Evolutionary conservation across 148 eudicot species (phyloP), one percentile per base, ranked within the genome.

Genomic region (Rhododendron ovatum): DNA sequence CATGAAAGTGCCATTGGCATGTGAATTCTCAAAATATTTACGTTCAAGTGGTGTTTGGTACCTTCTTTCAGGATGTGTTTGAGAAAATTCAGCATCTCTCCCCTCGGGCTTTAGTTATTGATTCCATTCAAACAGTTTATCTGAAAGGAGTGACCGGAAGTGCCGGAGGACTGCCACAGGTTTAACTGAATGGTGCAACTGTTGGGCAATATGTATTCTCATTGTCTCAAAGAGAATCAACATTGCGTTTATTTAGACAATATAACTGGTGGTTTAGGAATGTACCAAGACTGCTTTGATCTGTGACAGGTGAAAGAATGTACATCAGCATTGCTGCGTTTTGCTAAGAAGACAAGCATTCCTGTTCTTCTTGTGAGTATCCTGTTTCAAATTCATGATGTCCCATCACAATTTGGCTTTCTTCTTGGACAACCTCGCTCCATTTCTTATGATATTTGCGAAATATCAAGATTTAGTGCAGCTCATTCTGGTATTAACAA

Each of bases 51-150:
- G 63, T 86, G 41, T 59, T 86, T 82, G 45, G 41, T 55, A 28
- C 63, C 48, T 83, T 75, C 73, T 26, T 87, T 53, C 89, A 97
- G 99, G 99, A 98, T 74, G 95, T 98, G 78, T 84, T 98, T 84
- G 90, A 88, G 82, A 94, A 95, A 87, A 89, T 92, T 88, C 93
- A 91, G 78, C 83, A 8, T 84, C 93, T 95, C 69, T 89, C 90
- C 45, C 95, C 95, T 47, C 94, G 96, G 87, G 98, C 96, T 89
- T 83, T 98, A 88, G 82, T 98, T 81, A 81, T 98, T 69, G 99
- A 98, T 88, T 98, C 99, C 74, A 93, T 98, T 90, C 99, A 98
- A 88, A 95, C 99, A 81, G 96, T 94, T 65, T 95, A 93, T 89
- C 84, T 98, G 83, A 91, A 80, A 55, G 98, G 93, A 81, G 98